Conservation (phyloP, 2,329 filamentous ascomycete genomes). For the Thermothelomyces thermophilus region DNA sequence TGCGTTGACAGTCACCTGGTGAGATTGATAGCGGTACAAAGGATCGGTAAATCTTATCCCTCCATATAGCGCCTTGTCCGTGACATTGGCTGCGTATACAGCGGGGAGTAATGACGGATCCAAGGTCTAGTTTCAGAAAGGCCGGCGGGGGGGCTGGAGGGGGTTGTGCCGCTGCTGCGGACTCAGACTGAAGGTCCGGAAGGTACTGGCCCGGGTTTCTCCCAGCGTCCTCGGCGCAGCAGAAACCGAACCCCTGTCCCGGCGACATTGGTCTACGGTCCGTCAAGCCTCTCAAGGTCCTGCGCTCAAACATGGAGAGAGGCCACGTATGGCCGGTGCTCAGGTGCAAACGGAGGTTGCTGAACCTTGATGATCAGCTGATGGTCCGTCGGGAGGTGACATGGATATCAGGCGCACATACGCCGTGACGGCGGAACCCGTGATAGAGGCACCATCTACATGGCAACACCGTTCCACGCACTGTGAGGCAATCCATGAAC, state of each 20-base stretch:
- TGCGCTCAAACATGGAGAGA: too few species aligned
- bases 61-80: constrained; percentile 8
- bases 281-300: too few species aligned
- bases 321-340: constrained; percentile 47
- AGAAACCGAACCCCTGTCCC: too few species aligned
- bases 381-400: neutral
- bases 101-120: constrained; percentile 38
- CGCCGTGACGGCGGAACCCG: constrained; percentile 44
- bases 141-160: constrained; percentile 35
- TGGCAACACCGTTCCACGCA: constrained; percentile 32
- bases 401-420: constrained; percentile 27
- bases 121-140: constrained; percentile 42
- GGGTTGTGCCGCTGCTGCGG: constrained; percentile 42
- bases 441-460: constrained; percentile 30
- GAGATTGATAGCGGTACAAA: too few species aligned
- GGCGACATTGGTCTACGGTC: too few species aligned
- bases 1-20: constrained; percentile 27
- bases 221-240: constrained; percentile 39
- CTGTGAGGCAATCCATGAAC: constrained; percentile 31
- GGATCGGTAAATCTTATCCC: constrained; percentile 40
- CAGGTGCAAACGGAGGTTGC: constrained; percentile 46
- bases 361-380: constrained; percentile 22
- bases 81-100: constrained; percentile 27
- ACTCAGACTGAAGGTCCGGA: constrained; percentile 29
- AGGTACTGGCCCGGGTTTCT: constrained; percentile 41